phyloP scores from a whole-genome alignment of 805 yeast genomes.

The Metschnikowia drakensbergensis region DNA sequence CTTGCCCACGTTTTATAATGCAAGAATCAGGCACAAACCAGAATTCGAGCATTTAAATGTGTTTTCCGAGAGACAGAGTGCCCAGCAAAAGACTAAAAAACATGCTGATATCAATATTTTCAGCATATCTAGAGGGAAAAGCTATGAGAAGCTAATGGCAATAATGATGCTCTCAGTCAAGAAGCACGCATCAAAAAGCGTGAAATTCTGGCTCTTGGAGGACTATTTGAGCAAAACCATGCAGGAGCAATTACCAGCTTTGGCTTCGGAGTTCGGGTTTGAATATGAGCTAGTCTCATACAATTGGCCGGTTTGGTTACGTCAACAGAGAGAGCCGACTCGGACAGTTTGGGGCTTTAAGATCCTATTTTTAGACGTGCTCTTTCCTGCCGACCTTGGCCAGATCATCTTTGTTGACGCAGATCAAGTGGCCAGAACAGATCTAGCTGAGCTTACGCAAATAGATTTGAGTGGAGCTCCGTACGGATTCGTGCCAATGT shows the following conservation, averaged over 20 bases:
- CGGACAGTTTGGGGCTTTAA: slow-evolving; percentile 87
- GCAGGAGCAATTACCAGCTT: slow-evolving; percentile 51
- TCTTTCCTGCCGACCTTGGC: slow-evolving; percentile 75
- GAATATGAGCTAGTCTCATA: slow-evolving; percentile 76
- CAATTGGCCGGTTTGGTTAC: slow-evolving; percentile 91
- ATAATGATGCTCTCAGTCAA: slow-evolving; percentile 81
- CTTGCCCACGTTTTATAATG: slow-evolving; percentile 44
- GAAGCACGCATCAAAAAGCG: slow-evolving; percentile 51
- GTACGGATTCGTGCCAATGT: slow-evolving; percentile 85
- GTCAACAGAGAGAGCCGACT: slow-evolving; percentile 72
- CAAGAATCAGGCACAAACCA: slow-evolving; percentile 40
- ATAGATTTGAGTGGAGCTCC: slow-evolving; percentile 76
- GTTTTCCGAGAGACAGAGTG: background rate
- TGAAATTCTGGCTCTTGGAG: slow-evolving; percentile 85
- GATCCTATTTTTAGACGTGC: slow-evolving; percentile 76
- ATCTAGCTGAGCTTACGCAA: slow-evolving; percentile 63
- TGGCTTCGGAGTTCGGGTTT: slow-evolving; percentile 59
- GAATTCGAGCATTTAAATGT: slow-evolving; percentile 15
- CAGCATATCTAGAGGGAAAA: slow-evolving; percentile 77
- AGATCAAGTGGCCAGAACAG: slow-evolving; percentile 76
- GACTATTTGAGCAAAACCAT: slow-evolving; percentile 73
- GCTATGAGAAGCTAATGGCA: slow-evolving; percentile 67
- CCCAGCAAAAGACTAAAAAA: slow-evolving; percentile 1
- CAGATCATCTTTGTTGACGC: slow-evolving; percentile 84
- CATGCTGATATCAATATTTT: slow-evolving; percentile 64